Conservation (phyloP, 108 stramenopile species). For the Nannochloropsis salina region DNA sequence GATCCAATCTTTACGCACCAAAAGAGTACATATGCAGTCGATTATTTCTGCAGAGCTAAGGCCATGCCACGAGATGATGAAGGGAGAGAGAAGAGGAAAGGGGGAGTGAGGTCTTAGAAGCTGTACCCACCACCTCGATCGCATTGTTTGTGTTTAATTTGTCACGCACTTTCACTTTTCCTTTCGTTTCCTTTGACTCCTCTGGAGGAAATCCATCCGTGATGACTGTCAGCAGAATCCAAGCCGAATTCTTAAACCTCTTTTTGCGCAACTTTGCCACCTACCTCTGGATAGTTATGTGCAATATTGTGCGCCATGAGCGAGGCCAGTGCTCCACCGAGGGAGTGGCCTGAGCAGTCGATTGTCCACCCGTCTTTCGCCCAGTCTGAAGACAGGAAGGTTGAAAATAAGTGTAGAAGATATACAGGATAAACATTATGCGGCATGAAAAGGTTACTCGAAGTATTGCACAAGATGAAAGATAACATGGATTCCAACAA, state of each 20-base stretch:
- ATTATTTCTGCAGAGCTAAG: background rate
- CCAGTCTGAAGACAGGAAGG: slow-evolving; percentile 9
- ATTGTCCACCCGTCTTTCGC: background rate
- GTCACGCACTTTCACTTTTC: no score
- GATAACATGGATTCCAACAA: background rate
- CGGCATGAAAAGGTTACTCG: background rate
- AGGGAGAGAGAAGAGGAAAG: background rate
- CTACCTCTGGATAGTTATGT: background rate
- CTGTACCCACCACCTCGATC: no score
- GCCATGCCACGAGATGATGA: background rate
- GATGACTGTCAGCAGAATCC: no score
- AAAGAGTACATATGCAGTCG: background rate
- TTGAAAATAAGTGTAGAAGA: background rate
- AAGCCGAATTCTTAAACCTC: no score
- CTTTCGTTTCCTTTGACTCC: no score
- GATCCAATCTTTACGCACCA: background rate
- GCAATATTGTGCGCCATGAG: slow-evolving; percentile 4
- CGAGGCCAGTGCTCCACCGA: background rate
- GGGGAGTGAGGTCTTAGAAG: background rate
- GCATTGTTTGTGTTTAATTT: no score
- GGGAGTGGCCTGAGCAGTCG: slow-evolving; percentile 4
- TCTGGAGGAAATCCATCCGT: no score
- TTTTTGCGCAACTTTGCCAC: background rate
- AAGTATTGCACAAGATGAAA: background rate
- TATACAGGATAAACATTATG: background rate